Percentiles rank a stretch among this genome's conserved stretches.
Conservation (phyloP, 78 protist genomes). For the Dictyostelium firmibasis region DNA sequence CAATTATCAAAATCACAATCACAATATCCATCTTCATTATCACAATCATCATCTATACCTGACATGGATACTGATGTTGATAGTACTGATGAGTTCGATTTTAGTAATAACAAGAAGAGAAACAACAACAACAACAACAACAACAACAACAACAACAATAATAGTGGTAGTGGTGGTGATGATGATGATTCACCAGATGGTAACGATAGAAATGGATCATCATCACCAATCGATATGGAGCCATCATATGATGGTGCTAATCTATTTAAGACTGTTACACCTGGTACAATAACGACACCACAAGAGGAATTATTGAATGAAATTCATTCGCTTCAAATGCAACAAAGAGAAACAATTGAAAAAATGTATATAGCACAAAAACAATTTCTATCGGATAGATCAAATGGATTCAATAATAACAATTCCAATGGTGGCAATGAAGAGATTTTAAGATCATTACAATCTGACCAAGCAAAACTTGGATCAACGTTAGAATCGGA, state of each 20-base stretch:
- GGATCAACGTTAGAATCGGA: conserved; percentile 24
- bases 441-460: conserved; percentile 2
- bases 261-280: conserved; percentile 10
- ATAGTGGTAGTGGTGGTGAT: not conserved
- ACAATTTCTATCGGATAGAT: conserved; percentile 1
- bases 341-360: conserved; percentile 29
- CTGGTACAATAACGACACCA: conserved; percentile 1
- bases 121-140: not conserved
- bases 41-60: conserved; percentile 18
- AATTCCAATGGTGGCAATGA: not conserved
- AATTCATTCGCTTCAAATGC: conserved; percentile 12
- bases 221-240: conserved; percentile 61
- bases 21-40: not conserved
- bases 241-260: conserved; percentile 11
- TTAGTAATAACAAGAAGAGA: not conserved
- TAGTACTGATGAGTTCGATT: conserved; percentile 48
- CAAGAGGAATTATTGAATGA: conserved; percentile 49
- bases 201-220: conserved; percentile 10
- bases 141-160: not conserved
- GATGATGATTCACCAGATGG: conserved; percentile 46
- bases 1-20: not conserved
- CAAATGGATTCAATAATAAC: not conserved
- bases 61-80: conserved; percentile 65
- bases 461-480: conserved; percentile 17
- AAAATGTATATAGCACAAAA: conserved; percentile 42